Evolutionary conservation across 176 grass and related monocot species (phyloP), one percentile per base, ranked within the genome.

Genomic region (Areca catechu): DNA sequence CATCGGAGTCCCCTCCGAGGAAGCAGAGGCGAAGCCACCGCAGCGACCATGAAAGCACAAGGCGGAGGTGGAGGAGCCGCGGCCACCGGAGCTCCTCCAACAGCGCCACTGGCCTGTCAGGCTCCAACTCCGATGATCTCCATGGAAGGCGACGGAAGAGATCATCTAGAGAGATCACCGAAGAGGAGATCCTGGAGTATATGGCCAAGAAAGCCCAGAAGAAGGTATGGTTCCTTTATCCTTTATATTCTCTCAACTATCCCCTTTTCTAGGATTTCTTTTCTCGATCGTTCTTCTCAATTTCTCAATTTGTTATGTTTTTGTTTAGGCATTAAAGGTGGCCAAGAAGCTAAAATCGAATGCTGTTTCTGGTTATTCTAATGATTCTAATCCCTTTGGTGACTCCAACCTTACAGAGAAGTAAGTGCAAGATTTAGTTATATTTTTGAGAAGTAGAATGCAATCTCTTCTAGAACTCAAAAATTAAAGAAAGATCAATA

Each of bases 341-440:
- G 86, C 92, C 10, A 91, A 91, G 78, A 97, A 97, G 74, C 88
- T 97, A 53, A 97, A 97, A 77, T 21, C 77, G 17, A 87, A 76
- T 58, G 72, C 80, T 0, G 86, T 97, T 58, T 91, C 86, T 4
- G 83, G 80, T 0, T 97, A 97, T 55, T 82, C 75, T 57, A 97
- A 97, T 34, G 83, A 97, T 61, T 91, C 92, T 0, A 97, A 97
- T 61, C 92, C 92, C 37, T 91, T 91, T 56, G 86, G 92, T 10
- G 86, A 91, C 58, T 75, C 86, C 21, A 97, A 97, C 51, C 78
- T 97, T 27, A 83, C 86, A 10, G 92, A 97, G 74, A 91, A 81
- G 92, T 97, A 91, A 5, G 58, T 34, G 0, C 34, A 10, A 43
- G 9, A 43, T 43, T 10, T 12, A 12, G 10, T 43, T 43, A 10